Percentiles rank a stretch among this genome's conserved stretches.
Conservation (phyloP, 1,284 basidiomycete genomes). For the Uromyces viciae-fabae region DNA sequence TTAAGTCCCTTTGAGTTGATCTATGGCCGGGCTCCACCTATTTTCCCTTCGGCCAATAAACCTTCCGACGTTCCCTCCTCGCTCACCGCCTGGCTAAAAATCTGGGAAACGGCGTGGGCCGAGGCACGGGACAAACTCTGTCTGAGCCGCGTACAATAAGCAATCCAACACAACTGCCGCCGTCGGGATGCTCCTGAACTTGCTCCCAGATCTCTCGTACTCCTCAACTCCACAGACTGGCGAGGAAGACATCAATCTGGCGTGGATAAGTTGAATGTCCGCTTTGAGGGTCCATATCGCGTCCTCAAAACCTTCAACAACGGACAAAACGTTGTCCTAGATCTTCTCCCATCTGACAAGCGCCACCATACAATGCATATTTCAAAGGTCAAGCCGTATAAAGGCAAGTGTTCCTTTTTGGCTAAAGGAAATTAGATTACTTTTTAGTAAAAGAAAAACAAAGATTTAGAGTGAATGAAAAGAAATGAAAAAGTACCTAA, state of each 20-base stretch:
- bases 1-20: not conserved
- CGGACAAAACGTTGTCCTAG: not conserved
- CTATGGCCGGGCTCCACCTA: not conserved
- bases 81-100: not conserved
- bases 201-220: not conserved
- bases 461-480: too few relatives aligned
- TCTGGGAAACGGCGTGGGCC: not conserved
- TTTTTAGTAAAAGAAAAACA: too few relatives aligned
- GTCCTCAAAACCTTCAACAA: not conserved
- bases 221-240: not conserved
- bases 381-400: not conserved
- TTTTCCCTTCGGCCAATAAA: not conserved
- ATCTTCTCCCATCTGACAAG: not conserved
- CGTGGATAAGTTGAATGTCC: not conserved
- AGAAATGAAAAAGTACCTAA: too few relatives aligned
- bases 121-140: not conserved
- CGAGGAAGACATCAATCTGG: not conserved
- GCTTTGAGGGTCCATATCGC: not conserved
- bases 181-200: not conserved
- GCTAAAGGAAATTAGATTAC: too few relatives aligned
- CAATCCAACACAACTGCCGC: not conserved
- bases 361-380: not conserved
- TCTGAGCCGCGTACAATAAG: not conserved
- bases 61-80: not conserved
- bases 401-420: too few relatives aligned